A percentile compares a stretch with the other conserved stretches of the same genome.
Evolutionary conservation across 83 land plant genomes (phyloP).

Genomic region (Diphasiastrum complanatum): DNA sequence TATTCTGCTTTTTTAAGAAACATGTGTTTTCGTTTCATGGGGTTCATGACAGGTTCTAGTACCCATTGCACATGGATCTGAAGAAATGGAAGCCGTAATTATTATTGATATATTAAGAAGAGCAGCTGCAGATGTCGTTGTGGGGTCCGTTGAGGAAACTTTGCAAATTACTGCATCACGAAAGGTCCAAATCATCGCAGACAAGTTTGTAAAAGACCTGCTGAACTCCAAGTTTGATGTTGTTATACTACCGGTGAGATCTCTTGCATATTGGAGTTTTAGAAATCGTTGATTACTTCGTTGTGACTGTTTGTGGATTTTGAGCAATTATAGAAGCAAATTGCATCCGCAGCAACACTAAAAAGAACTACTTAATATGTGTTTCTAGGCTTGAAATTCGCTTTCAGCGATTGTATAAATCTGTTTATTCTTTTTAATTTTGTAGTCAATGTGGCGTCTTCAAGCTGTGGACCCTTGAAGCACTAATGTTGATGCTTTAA

Average conservation of each 20-base stretch:
- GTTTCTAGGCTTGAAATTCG: too few relatives aligned
- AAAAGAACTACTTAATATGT: too few relatives aligned
- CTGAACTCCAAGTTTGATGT: slow-evolving; percentile 60
- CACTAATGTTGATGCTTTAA: too few relatives aligned
- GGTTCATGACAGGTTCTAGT: slow-evolving; percentile 98
- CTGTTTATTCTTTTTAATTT: too few relatives aligned
- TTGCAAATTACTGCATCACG: slow-evolving; percentile 65
- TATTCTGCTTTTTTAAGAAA: too few relatives aligned
- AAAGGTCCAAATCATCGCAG: slow-evolving; percentile 76
- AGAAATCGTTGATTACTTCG: neutral
- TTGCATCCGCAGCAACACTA: neutral
- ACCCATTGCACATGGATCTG: slow-evolving; percentile 83
- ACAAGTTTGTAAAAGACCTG: slow-evolving; percentile 46
- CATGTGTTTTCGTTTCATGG: too few relatives aligned
- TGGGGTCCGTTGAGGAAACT: slow-evolving; percentile 79
- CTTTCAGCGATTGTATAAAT: too few relatives aligned
- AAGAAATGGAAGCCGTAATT: slow-evolving; percentile 97
- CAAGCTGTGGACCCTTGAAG: too few relatives aligned
- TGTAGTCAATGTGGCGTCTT: too few relatives aligned
- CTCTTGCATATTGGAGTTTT: neutral
- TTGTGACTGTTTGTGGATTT: neutral
- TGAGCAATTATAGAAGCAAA: neutral
- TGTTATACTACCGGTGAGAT: slow-evolving; percentile 72
- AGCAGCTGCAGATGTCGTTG: slow-evolving; percentile 71
- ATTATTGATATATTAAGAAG: slow-evolving; percentile 77